These are phyloP conservation scores for Fomes fomentarius DNA, from an alignment of 1,284 basidiomycete species.

Conservation along the genomic window DNA sequence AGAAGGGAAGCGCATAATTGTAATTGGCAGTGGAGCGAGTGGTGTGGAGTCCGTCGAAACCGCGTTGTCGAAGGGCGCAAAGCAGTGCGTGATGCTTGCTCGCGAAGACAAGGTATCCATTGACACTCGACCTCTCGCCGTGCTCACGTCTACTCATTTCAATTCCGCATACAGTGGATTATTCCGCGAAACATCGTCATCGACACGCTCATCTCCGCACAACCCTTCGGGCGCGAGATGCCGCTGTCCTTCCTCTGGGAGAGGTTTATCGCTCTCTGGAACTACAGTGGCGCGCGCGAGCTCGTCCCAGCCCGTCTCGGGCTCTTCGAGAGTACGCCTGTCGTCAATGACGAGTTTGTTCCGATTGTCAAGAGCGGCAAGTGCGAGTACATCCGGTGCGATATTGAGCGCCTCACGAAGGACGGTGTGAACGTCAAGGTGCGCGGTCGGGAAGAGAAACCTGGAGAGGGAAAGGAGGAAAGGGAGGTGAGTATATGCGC, in stretches of 20 bases:
- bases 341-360: constrained; percentile 64
- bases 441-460: constrained; percentile 33
- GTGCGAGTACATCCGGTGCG: constrained; percentile 58
- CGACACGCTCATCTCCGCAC: constrained; percentile 55
- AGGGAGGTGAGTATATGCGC: constrained; percentile 30
- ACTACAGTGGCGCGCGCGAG: constrained; percentile 56
- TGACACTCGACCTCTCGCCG: neutral
- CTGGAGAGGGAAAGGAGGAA: constrained; percentile 32
- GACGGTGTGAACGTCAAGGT: constrained; percentile 45
- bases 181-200: constrained; percentile 58
- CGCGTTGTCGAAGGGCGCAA: constrained; percentile 48
- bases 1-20: constrained; percentile 51
- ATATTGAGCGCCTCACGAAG: constrained; percentile 48
- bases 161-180: constrained; percentile 48
- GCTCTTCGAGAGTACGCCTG: constrained; percentile 54
- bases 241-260: constrained; percentile 58
- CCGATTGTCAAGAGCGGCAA: constrained; percentile 50
- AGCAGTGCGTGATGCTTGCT: constrained; percentile 50
- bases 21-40: constrained; percentile 63
- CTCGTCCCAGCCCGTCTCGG: constrained; percentile 46
- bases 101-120: constrained; percentile 38
- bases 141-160: neutral
- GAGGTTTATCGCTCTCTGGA: constrained; percentile 48
- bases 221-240: constrained; percentile 63
- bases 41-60: constrained; percentile 68